Base-by-base conservation (phyloP, 2,329 filamentous ascomycete species). In the Aspergillus ruber region DNA sequence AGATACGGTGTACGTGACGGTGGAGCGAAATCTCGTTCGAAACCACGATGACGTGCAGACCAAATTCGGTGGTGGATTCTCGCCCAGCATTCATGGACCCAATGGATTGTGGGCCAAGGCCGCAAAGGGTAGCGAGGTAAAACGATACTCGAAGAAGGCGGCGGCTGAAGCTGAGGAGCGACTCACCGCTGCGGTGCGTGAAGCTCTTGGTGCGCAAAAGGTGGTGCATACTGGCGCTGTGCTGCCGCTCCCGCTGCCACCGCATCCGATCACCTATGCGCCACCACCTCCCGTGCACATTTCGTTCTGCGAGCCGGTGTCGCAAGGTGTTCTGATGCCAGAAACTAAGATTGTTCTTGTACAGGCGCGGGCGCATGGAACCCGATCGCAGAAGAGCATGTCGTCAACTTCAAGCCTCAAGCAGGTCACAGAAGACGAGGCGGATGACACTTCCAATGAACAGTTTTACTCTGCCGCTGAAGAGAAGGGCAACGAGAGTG, bases 401-500 rank as follows among this genome's bases (percentile, higher is more conserved):
- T 67, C 70, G 45, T 71, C 76, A 0, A 66, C 73, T 1, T 74
- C 76, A 15, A 77, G 77, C 40, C 71, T 85, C 25, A 82, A 84
- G 56, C 83, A 81, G 40, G 76, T 81, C 20, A 76, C 70, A 13
- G 75, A 72, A 46, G 77, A 80, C 51, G 75, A 76, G 43, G 85
- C 86, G 25, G 88, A 94, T 48, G 89, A 95, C 58, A 89, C 86
- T 1, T 84, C 87, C 5, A 95, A 87, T 49, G 91, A 97, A 62
- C 85, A 90, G 57, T 96, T 96, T 71, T 96, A 82, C 67, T 96
- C 91, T 5, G 91, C 91, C 1, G 85, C 88, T 2, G 91, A 96
- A 64, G 90, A 95, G 53, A 80, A 83, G 53, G 61, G 64, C 9
- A 54, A 61, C 18, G 66, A 72, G 56, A 66, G 64, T 43, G 63